Evolutionary conservation across 805 yeast genomes (phyloP), one percentile per base, ranked within the genome.

Genomic region (Barnettozyma sucrosica): DNA sequence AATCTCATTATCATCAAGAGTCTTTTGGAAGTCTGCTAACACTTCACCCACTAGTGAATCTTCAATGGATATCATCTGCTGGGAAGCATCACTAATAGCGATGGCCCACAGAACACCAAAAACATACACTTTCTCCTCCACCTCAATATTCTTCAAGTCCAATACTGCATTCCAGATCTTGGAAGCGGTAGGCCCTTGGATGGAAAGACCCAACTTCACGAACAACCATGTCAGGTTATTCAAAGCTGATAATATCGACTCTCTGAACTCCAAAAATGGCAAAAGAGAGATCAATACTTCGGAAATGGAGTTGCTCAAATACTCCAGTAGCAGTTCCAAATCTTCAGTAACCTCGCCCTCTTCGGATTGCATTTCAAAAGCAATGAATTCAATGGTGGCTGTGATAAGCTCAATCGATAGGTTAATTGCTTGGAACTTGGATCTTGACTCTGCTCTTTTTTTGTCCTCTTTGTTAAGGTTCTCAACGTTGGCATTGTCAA

Each of bases 321-420:
- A 43, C 8, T 54, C 48, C 10, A 55, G 16, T 24, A 65, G 48
- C 30, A 51, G 38, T 18, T 51, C 51, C 42, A 52, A 43, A 16
- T 46, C 21, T 4, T 56, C 48, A 11, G 43, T 41, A 7, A 14
- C 9, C 19, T 41, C 18, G 14, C 45, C 19, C 21, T 26, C 26
- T 36, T 39, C 45, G 38, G 41, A 19, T 32, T 43, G 14, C 40
- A 44, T 36, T 42, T 51, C 48, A 25, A 65, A 54, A 9, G 78
- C 77, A 8, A 72, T 55, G 25, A 69, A 65, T 62, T 89, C 97
- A 55, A 85, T 75, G 7, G 82, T 70, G 1, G 90, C 85, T 1
- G 97, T 80, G 21, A 88, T 69, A 28, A 92, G 63, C 62, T 92
- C 98, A 20, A 90, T 66, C 0, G 85, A 71, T 1, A 83, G 72